Evolutionary conservation across 768 basidiomycete genomes (phyloP).

Genomic region (Lepiota venenata): DNA sequence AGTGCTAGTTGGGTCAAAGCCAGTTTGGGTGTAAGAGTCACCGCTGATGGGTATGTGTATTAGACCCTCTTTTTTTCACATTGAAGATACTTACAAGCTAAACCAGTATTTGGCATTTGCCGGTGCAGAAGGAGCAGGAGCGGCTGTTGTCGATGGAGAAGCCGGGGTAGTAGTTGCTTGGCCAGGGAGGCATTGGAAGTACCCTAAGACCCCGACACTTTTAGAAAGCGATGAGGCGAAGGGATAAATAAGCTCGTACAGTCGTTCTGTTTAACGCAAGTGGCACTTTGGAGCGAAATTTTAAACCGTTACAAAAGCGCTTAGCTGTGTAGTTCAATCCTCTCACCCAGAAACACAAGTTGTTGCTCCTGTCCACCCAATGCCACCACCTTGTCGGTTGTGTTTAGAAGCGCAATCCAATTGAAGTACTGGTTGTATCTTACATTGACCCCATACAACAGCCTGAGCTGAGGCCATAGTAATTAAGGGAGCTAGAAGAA

Average conservation of each 20-base stretch:
- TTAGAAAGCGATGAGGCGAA: not conserved
- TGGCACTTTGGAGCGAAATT: constrained; percentile 1
- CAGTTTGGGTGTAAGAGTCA: constrained; percentile 59
- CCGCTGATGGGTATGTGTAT: constrained; percentile 31
- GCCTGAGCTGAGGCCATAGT: constrained; percentile 18
- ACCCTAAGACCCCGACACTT: constrained; percentile 25
- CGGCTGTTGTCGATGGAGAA: not conserved
- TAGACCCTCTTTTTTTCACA: not conserved
- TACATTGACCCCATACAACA: constrained; percentile 22
- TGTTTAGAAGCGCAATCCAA: not conserved
- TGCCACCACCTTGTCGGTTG: constrained; percentile 21
- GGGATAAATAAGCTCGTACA: constrained; percentile 20
- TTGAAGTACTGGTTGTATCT: not conserved
- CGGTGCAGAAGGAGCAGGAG: not conserved
- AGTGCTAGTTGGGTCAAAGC: constrained; percentile 37
- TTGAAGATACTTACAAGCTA: constrained; percentile 41
- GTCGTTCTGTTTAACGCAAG: constrained; percentile 22
- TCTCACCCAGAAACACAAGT: constrained; percentile 37
- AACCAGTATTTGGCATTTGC: constrained; percentile 46
- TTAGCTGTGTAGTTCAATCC: not conserved
- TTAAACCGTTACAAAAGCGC: not conserved
- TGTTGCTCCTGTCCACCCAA: constrained; percentile 38
- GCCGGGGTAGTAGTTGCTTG: constrained; percentile 6
- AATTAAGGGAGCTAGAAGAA: constrained; percentile 11
- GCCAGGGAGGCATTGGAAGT: constrained; percentile 36